Percentiles rank a stretch among this genome's conserved stretches.
These are phyloP conservation scores for Cucurbita moschata DNA, from an alignment of 306 rosid genomes.

Conservation along the genomic window DNA sequence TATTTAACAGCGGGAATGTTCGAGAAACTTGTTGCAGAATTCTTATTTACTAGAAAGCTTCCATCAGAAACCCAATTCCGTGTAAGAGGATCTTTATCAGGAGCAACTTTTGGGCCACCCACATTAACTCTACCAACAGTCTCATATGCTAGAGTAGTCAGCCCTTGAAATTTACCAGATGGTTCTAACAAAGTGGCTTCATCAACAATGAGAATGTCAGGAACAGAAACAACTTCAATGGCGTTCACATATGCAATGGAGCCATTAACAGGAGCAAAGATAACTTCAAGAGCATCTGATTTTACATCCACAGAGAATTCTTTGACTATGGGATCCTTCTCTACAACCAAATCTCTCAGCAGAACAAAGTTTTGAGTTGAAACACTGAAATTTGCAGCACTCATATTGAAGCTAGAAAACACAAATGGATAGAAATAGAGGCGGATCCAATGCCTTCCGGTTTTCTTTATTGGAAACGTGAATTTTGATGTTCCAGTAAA, in stretches of 20 bases:
- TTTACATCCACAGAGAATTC: conserved; percentile 49
- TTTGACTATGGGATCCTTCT: conserved; percentile 24
- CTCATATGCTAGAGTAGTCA: conserved; percentile 40
- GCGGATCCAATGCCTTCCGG: conserved; percentile 88
- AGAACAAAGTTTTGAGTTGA: conserved; percentile 33
- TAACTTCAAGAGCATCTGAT: conserved; percentile 36
- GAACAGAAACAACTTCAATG: conserved; percentile 68
- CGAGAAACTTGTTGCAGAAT: conserved; percentile 24
- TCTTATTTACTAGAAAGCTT: conserved; percentile 23
- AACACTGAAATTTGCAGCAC: conserved; percentile 44
- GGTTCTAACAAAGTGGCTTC: conserved; percentile 21
- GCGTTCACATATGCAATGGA: conserved; percentile 67
- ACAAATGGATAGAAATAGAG: conserved; percentile 62
- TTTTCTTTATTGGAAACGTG: conserved; percentile 35
- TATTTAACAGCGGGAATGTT: conserved; percentile 44
- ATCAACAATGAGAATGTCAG: conserved; percentile 39
- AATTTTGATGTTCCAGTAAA: conserved; percentile 49
- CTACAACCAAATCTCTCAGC: conserved; percentile 37
- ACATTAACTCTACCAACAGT: conserved; percentile 79
- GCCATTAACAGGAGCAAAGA: conserved; percentile 31
- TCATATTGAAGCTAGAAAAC: conserved; percentile 25
- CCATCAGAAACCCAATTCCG: conserved; percentile 68
- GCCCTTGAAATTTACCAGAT: conserved; percentile 17
- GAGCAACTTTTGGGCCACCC: conserved; percentile 70
- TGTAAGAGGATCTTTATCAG: conserved; percentile 42